These are phyloP conservation scores for Lagenaria siceraria DNA, from an alignment of 306 rosid genomes.

Conservation along the genomic window DNA sequence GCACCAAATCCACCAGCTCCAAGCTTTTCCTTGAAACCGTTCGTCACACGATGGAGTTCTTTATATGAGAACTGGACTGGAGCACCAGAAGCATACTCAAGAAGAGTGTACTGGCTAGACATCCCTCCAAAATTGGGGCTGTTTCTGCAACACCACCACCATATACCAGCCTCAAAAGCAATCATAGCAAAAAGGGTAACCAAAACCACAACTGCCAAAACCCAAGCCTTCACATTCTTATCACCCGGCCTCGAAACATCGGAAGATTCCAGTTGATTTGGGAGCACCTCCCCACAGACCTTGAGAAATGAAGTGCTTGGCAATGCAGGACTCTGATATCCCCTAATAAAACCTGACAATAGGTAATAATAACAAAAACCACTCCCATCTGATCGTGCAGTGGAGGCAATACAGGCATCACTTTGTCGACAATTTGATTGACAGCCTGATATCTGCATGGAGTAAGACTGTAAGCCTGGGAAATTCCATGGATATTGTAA, in stretches of 20 bases:
- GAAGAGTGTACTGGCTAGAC: conserved; percentile 71
- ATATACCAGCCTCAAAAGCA: conserved; percentile 53
- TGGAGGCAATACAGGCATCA: conserved; percentile 44
- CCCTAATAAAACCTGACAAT: conserved; percentile 27
- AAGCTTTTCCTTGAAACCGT: conserved; percentile 82
- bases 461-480: conserved; percentile 19
- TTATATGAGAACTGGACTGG: conserved; percentile 68
- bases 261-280: conserved; percentile 17
- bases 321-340: conserved; percentile 38
- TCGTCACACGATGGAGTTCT: conserved; percentile 63
- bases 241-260: conserved; percentile 14
- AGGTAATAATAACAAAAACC: conserved; percentile 45
- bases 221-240: conserved; percentile 33
- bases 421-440: conserved; percentile 41
- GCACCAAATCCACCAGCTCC: conserved; percentile 89
- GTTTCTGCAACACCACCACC: conserved; percentile 75
- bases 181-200: conserved; percentile 41
- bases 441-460: conserved; percentile 39
- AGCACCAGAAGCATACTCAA: conserved; percentile 96
- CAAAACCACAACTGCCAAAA: conserved; percentile 28
- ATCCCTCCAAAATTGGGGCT: conserved; percentile 32
- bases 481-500: conserved; percentile 33
- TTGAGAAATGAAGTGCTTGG: conserved; percentile 50
- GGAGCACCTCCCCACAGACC: conserved; percentile 39
- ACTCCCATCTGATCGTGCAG: conserved; percentile 49